phyloP scores from a whole-genome alignment of 441 rosid species.

The Populus trichocarpa region DNA sequence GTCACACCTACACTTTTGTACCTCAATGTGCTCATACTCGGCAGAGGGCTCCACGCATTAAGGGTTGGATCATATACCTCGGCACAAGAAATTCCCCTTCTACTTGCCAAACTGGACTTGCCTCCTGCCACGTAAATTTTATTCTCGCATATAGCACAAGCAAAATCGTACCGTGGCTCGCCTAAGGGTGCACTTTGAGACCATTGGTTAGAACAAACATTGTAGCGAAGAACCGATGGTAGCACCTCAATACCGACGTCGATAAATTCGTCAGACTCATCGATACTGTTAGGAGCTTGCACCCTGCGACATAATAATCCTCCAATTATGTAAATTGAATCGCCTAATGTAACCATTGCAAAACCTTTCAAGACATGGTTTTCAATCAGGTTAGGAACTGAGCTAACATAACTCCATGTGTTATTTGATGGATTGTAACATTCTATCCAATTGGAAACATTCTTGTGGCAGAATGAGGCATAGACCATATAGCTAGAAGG shows the following conservation, averaged over 20 bases:
- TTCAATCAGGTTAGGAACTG: constrained; percentile 25
- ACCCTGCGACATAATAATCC: constrained; percentile 29
- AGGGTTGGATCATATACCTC: constrained; percentile 37
- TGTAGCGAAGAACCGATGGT: constrained; percentile 26
- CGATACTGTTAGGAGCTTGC: not conserved
- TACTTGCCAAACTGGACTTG: constrained; percentile 26
- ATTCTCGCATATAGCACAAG: constrained; percentile 24
- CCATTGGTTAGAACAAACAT: constrained; percentile 31
- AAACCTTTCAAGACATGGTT: constrained; percentile 45
- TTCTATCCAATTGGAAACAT: constrained; percentile 40
- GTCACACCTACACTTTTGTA: constrained; percentile 51
- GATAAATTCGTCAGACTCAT: constrained; percentile 8
- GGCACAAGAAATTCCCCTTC: constrained; percentile 31
- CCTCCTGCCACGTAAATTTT: constrained; percentile 52
- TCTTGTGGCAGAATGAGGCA: constrained; percentile 31
- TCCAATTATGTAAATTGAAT: constrained; percentile 39
- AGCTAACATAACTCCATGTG: constrained; percentile 35
- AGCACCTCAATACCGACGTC: constrained; percentile 16
- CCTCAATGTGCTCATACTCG: constrained; percentile 36
- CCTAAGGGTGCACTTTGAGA: constrained; percentile 25
- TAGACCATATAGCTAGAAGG: constrained; percentile 16
- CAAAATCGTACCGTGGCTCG: constrained; percentile 40
- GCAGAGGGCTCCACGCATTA: constrained; percentile 38
- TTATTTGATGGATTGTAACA: constrained; percentile 34
- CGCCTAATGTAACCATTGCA: constrained; percentile 34